Evolutionary conservation across 768 basidiomycete genomes (phyloP), one percentile per base, ranked within the genome.

Genomic region (Tricholoma bakamatsutake): DNA sequence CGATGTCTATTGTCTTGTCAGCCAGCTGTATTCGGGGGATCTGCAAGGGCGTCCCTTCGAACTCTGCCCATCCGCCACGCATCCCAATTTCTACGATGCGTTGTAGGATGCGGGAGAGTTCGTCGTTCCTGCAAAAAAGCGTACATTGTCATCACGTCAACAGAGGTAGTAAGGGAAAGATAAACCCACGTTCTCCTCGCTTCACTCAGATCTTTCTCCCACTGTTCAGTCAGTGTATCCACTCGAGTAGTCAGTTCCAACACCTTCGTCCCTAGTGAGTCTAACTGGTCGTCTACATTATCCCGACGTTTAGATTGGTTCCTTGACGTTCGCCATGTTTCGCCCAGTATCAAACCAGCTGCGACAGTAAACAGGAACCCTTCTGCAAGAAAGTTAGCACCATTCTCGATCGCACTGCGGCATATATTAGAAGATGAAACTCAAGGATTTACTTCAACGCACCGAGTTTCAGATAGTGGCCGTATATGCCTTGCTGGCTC

Each of bases 311-410:
- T 87, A 0, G 83, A 77, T 57, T 84, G 76, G 56, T 77, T 88
- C 17, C 87, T 76, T 0, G 88, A 86, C 1, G 81, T 78, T 0
- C 91, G 85, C 79, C 81, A 93, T 21, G 84, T 74, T 67, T 94
- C 91, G 2, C 85, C 85, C 10, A 92, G 57, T 55, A 94, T 92
- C 5, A 93, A 74, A 0, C 69, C 69, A 1, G 86, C 84, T 0
- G 91, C 90, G 2, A 93, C 91, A 17, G 73, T 65, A 64, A 93
- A 93, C 3, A 93, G 78, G 61, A 93, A 93, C 0, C 88, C 88
- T 69, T 93, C 91, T 0, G 91, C 91, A 4, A 93, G 75, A 5
- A 85, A 76, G 60, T 92, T 93, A 13, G 91, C 88, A 18, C 91
- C 91, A 61, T 87, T 91, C 57, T 92, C 89, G 56, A 93, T 88